Conservation (phyloP, 805 yeast species). For the Schwanniomyces pseudopolymorphus region DNA sequence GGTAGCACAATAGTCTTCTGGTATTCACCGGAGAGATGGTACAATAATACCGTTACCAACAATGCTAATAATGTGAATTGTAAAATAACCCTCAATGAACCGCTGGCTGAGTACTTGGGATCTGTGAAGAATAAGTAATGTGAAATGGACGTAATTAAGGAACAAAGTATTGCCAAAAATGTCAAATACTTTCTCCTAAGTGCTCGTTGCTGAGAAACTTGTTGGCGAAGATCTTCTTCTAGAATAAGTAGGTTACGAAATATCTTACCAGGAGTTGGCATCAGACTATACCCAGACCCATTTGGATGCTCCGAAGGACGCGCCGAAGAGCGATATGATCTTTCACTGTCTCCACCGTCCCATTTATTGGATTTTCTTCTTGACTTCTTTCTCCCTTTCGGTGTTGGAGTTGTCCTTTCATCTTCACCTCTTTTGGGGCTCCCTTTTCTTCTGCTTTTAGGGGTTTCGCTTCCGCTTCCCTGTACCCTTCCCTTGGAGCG, state of each 20-base stretch:
- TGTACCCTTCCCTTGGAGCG: conserved; percentile 5
- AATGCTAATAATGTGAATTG: conserved; percentile 63
- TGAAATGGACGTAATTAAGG: conserved; percentile 38
- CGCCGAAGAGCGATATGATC: conserved; percentile 18
- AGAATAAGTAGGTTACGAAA: conserved; percentile 78
- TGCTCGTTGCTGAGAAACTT: conserved; percentile 68
- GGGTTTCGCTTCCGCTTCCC: conserved; percentile 2
- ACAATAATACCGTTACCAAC: conserved; percentile 67
- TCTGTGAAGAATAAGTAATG: conserved; percentile 37
- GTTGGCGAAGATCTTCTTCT: conserved; percentile 83
- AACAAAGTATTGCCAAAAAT: conserved; percentile 44
- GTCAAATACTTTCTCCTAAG: conserved; percentile 62
- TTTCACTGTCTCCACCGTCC: conserved; percentile 19
- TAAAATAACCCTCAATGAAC: conserved; percentile 36
- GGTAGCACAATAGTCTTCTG: conserved; percentile 81
- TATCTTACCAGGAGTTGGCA: conserved; percentile 64
- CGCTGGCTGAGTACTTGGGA: conserved; percentile 16
- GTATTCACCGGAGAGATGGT: conserved; percentile 88
- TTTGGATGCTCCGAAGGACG: conserved; percentile 13
- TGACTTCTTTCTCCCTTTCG: conserved; percentile 19
- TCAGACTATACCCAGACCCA: conserved; percentile 30
- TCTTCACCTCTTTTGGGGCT: conserved; percentile 8
- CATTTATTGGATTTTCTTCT: conserved; percentile 24
- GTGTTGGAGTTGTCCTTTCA: conserved; percentile 12
- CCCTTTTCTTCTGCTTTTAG: conserved; percentile 6